Conservation (phyloP, 2,329 filamentous ascomycete species). For the Paraconiothyrium sp. region DNA sequence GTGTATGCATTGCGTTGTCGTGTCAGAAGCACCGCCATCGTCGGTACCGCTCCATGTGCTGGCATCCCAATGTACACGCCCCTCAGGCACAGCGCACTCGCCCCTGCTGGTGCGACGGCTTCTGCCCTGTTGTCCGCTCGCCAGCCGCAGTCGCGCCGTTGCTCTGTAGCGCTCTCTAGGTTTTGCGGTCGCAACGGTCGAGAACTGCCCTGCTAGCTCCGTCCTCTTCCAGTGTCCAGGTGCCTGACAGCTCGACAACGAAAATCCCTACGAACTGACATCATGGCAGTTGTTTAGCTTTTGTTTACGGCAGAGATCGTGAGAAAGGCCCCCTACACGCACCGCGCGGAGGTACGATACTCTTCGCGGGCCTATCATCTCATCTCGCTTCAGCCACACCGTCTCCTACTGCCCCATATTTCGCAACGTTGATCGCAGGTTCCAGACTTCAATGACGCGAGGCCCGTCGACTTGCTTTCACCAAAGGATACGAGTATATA, state of each 20-base stretch:
- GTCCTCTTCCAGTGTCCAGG: neutral
- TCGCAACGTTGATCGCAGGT: constrained; percentile 3
- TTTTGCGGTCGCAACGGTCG: neutral
- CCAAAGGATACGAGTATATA: neutral
- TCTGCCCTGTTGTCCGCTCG: neutral
- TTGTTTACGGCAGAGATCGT: neutral
- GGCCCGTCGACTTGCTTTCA: neutral
- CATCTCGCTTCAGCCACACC: constrained; percentile 13
- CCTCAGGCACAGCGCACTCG: neutral
- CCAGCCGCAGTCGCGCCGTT: constrained; percentile 10
- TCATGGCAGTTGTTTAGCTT: neutral
- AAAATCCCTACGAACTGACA: neutral
- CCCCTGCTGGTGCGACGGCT: constrained; percentile 1
- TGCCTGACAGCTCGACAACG: neutral
- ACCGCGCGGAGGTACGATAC: constrained; percentile 2
- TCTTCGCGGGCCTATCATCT: constrained; percentile 1
- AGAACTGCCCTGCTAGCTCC: neutral
- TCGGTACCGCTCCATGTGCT: neutral
- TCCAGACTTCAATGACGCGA: constrained; percentile 9
- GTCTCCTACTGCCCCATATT: constrained; percentile 11
- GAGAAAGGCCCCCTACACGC: constrained; percentile 1
- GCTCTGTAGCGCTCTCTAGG: neutral
- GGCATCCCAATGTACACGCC: neutral
- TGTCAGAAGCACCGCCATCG: neutral
- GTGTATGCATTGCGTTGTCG: neutral